phyloP scores from a whole-genome alignment of 202 grass and related monocot species.

The Tripidium arundinaceum region DNA sequence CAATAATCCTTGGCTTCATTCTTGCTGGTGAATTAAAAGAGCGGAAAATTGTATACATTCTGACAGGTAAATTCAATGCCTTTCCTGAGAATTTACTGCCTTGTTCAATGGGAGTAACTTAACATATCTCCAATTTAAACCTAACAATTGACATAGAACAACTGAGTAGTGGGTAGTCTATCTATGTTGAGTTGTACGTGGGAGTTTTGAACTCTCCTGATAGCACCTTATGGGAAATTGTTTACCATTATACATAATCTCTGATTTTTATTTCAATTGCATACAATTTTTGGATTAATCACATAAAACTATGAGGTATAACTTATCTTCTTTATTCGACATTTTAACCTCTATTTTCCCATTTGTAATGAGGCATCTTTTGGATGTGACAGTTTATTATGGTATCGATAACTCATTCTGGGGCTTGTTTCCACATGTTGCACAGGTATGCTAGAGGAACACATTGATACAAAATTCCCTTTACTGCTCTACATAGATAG shows the following conservation, averaged over 20 bases:
- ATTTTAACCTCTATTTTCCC: neutral
- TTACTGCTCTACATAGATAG: too few species aligned
- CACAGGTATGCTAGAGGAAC: conserved; percentile 50
- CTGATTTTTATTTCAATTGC: neutral
- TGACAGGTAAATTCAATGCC: too few species aligned
- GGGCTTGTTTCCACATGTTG: conserved; percentile 40
- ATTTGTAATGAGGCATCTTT: conserved; percentile 13
- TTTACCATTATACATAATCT: conserved; percentile 1
- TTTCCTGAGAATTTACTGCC: too few species aligned
- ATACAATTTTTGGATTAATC: neutral
- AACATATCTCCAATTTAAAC: too few species aligned
- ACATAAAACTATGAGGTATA: conserved; percentile 7
- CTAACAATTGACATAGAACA: too few species aligned
- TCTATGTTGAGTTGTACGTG: neutral
- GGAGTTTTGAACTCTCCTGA: neutral
- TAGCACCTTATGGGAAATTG: neutral
- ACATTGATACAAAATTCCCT: neutral
- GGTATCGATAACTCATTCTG: conserved; percentile 68
- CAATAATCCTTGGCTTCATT: too few species aligned
- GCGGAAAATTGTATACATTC: too few species aligned
- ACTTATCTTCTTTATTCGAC: neutral
- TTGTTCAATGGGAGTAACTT: too few species aligned
- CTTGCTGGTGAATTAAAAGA: too few species aligned
- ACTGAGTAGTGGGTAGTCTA: neutral
- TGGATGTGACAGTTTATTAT: conserved; percentile 70